Evolutionary conservation across 495 filamentous ascomycete species (phyloP).

Genomic region (Neurospora cerealis): DNA sequence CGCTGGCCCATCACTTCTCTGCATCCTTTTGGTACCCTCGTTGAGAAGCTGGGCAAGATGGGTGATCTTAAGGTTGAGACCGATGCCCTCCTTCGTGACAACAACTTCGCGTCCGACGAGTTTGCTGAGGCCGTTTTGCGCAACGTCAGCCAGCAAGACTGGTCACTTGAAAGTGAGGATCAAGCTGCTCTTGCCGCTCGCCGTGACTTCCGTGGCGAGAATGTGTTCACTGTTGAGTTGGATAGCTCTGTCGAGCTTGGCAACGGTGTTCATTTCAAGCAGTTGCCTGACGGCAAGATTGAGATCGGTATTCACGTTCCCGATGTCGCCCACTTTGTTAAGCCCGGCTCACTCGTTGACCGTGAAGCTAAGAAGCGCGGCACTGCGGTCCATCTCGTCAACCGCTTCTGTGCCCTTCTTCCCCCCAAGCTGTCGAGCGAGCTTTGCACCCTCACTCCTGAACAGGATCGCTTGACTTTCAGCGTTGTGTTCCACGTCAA

Average conservation of each 20-base stretch:
- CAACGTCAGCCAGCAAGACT: conserved; percentile 84
- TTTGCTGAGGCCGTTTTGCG: conserved; percentile 94
- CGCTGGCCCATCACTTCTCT: conserved; percentile 99
- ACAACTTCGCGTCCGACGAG: conserved; percentile 96
- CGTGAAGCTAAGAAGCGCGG: conserved; percentile 97
- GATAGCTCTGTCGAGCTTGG: conserved; percentile 76
- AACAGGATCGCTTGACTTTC: conserved; percentile 80
- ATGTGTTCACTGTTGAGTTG: conserved; percentile 84
- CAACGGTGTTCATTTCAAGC: conserved; percentile 85
- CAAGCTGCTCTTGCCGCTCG: conserved; percentile 64
- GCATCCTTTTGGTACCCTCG: conserved; percentile 94
- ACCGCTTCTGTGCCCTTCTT: conserved; percentile 83
- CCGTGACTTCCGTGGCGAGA: conserved; percentile 84
- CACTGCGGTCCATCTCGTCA: conserved; percentile 88
- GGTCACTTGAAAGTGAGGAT: conserved; percentile 74
- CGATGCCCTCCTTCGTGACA: conserved; percentile 90
- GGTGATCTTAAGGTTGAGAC: conserved; percentile 94
- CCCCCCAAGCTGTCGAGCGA: conserved; percentile 76
- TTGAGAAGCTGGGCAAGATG: conserved; percentile 96
- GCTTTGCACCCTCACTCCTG: conserved; percentile 76
- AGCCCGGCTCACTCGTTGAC: conserved; percentile 89
- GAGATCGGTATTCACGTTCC: conserved; percentile 94
- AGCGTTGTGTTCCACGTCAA: conserved; percentile 88
- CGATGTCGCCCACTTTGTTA: conserved; percentile 95
- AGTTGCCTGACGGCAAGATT: conserved; percentile 67